These are phyloP conservation scores for Arctostaphylos glauca DNA, from an alignment of 148 eudicot species.

Conservation along the genomic window DNA sequence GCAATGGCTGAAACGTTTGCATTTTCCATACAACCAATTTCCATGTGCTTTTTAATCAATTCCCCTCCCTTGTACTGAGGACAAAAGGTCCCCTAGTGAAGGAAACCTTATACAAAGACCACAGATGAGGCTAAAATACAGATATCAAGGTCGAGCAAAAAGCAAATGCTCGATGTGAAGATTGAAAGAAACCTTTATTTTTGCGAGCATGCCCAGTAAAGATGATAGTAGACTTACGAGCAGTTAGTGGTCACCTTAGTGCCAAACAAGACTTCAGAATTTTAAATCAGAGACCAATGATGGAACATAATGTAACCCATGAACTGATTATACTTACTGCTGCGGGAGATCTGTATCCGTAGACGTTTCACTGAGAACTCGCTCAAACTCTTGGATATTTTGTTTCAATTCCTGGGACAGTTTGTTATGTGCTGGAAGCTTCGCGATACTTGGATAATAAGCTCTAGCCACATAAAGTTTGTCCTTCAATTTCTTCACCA, in stretches of 20 bases:
- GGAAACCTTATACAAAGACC: neutral
- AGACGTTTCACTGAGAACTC: constrained; percentile 73
- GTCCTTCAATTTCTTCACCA: constrained; percentile 86
- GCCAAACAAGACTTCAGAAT: neutral
- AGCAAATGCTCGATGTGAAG: neutral
- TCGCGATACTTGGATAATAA: constrained; percentile 97
- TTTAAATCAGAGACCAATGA: neutral
- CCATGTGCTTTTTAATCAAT: neutral
- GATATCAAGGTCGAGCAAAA: neutral
- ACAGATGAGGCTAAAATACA: neutral
- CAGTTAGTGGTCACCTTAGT: neutral
- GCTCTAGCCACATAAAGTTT: constrained; percentile 88
- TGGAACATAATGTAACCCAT: neutral
- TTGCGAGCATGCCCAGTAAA: neutral
- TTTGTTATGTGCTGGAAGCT: constrained; percentile 72
- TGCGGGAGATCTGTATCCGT: constrained; percentile 88
- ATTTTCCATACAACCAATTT: neutral
- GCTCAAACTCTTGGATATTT: constrained; percentile 96
- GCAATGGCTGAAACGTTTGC: neutral
- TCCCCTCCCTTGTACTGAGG: neutral
- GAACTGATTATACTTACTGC: constrained; percentile 48
- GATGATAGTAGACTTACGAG: constrained; percentile 1
- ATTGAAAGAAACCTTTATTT: neutral
- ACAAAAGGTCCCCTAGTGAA: neutral
- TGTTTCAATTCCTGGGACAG: constrained; percentile 78